Evolutionary conservation across 495 filamentous ascomycete genomes (phyloP), one percentile per base, ranked within the genome.

Genomic region (Pyronema omphalodes): DNA sequence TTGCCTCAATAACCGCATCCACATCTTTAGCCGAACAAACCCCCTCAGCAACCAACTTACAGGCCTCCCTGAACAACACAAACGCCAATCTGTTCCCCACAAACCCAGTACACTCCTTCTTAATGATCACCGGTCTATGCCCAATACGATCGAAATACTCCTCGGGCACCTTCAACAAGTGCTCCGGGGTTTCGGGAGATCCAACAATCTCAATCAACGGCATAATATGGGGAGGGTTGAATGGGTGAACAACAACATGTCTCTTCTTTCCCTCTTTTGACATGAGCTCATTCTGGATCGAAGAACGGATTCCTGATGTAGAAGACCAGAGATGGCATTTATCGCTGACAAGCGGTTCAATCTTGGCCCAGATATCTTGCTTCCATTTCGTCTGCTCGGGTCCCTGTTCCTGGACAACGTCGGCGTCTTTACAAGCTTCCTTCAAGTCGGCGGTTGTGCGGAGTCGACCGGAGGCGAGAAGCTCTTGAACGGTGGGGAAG

Each of bases 141-240:
- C 71, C 71, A 1, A 74, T 53, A 1, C 56, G 60, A 1, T 59
- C 39, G 59, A 76, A 81, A 57, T 77, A 80, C 1, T 61, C 57
- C 37, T 71, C 58, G 9, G 71, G 76, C 44, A 66, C 65, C 12
- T 71, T 65, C 1, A 76, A 68, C 6, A 70, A 53, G 34, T 60
- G 61, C 0, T 65, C 19, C 0, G 57, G 52, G 0, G 76, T 77
- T 12, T 55, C 37, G 0, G 69, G 63, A 0, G 70, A 67, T 0
- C 76, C 76, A 1, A 80, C 78, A 52, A 79, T 63, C 62, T 80
- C 76, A n/a, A 80, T 64, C 0, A 81, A 58, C 0, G 78, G 77
- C 71, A 81, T 79, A 33, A 81, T 68, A 59, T 81, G 75, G 6
- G 76, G 79, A 14, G 76, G 78, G 40, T 81, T 80, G 56, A 76